Evolutionary conservation across 345 rosid genomes (phyloP), one percentile per base, ranked within the genome.

Genomic region (Murraya paniculata): DNA sequence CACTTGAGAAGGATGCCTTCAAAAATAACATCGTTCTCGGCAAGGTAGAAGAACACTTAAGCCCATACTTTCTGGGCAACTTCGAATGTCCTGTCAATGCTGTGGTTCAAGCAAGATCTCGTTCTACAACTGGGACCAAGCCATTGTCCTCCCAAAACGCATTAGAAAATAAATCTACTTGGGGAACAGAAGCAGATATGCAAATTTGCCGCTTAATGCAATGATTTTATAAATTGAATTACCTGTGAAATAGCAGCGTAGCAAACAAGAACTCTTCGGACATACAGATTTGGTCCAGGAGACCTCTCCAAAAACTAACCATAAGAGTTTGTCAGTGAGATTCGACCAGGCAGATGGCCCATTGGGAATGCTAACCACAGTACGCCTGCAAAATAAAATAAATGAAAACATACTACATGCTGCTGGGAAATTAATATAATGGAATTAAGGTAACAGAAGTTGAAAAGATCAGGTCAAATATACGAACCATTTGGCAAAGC

Each of bases 1-100:
- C 81, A 86, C 83, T 83, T 79, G 24, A 83, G 86, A 25, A 86
- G 83, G 65, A 86, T 79, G 70, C 86, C 86, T 76, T 83, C 83
- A 24, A 86, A 81, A 80, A 66, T 38, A 64, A 71, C 81, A 80
- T 77, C 81, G 82, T 79, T 81, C 71, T 79, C 83, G 4, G 83
- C 85, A 22, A 83, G 61, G 80, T 83, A 79, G 76, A 50, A 83
- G 79, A 86, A 79, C 14, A 83, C 85, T 69, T 81, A 79, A 3
- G 84, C 83, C 81, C 84, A 79, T 18, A 81, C 86, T 78, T 83
- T 81, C 74, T 70, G 71, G 18, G 82, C 77, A 13, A 83, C 86
- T 76, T 83, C 80, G 21, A 85, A 81, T n/a, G 83, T 83, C 80
- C 81, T 79, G 53, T 77, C 84, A 1, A 83, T 85, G 6, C 80